Base-by-base conservation (phyloP, 1,284 basidiomycete species). In the Melampsora occidentalis region DNA sequence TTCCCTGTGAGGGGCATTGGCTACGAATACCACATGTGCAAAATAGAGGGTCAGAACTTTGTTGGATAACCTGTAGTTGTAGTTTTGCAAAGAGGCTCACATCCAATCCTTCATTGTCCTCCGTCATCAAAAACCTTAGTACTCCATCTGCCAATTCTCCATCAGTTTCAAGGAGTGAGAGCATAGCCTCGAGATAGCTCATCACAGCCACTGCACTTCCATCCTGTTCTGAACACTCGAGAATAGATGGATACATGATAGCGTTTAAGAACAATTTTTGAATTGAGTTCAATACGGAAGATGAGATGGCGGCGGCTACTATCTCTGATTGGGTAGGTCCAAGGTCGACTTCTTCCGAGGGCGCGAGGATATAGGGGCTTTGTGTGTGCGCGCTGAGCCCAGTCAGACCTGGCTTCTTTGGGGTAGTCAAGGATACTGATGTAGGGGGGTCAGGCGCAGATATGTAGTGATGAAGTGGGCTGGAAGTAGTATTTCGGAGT, bases 201-300 rank as follows among this genome's bases (percentile, higher is more conserved):
- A 98, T 90, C 69, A 98, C 94, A 1, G 96, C 96, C 1, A 97
- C 91, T 0, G 94, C 92, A 79, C 94, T 97, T 31, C 95, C 95
- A 83, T 99, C 95, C 6, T 86, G 83, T 78, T 93, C 91, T 0
- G 94, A 95, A 83, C 94, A 97, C 82, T 98, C 95, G 68, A 97
- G 86, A 67, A 99, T 88, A 5, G 93, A 93, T 0, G 95, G 94
- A 82, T 97, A 97, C 42, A 97, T 85, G 33, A 97, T 91, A 80
- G 95, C 96, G 83, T 95, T 91, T 35, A 97, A 85, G 83, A 97
- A 97, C 57, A 92, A 91, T n/a, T 88, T 87, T 67, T 90, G 89
- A 14, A 96, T 88, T 6, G 92, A 89, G 78, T 92, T 90, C 51
- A 95, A 83, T 62, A 94, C 91, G 16, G 90, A 89, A 88, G 1